phyloP scores from a whole-genome alignment of 495 filamentous ascomycete genomes.

The Parathielavia appendiculata region DNA sequence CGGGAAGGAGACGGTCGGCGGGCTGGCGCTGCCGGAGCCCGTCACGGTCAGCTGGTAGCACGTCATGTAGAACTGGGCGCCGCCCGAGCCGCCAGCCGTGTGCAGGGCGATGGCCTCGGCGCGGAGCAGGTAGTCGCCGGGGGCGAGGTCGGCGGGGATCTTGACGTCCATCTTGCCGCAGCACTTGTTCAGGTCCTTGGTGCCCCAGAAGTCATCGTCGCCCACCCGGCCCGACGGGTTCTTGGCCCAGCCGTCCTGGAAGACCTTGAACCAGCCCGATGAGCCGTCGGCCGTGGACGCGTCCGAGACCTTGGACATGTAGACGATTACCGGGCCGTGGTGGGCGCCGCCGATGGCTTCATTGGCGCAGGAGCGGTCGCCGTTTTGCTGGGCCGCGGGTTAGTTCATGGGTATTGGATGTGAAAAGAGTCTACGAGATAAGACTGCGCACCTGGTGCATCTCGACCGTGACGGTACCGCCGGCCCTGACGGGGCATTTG shows the following conservation, averaged over 20 bases:
- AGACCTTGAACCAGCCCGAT: slow-evolving; percentile 50
- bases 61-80: slow-evolving; percentile 50
- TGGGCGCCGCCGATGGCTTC: slow-evolving; percentile 49
- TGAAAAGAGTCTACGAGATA: not conserved
- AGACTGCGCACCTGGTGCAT: slow-evolving; percentile 44
- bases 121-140: slow-evolving; percentile 51
- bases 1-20: slow-evolving; percentile 40
- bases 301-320: slow-evolving; percentile 50
- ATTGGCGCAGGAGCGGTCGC: slow-evolving; percentile 38
- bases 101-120: slow-evolving; percentile 52
- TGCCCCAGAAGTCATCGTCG: slow-evolving; percentile 48
- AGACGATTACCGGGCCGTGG: slow-evolving; percentile 48
- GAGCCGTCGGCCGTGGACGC: slow-evolving; percentile 43
- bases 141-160: slow-evolving; percentile 43
- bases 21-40: slow-evolving; percentile 34
- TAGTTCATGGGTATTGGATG: slow-evolving; percentile 11
- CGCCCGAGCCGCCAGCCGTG: slow-evolving; percentile 33
- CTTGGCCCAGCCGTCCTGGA: slow-evolving; percentile 43
- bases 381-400: slow-evolving; percentile 37
- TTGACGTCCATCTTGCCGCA: slow-evolving; percentile 47
- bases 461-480: slow-evolving; percentile 46
- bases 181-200: slow-evolving; percentile 49
- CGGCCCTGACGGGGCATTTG: slow-evolving; percentile 47
- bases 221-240: slow-evolving; percentile 30
- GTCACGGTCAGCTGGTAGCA: slow-evolving; percentile 46